Percentiles rank a stretch among this genome's conserved stretches.
Evolutionary conservation across 2,329 filamentous ascomycete genomes (phyloP).

Genomic region (Colletotrichum liaoningense): DNA sequence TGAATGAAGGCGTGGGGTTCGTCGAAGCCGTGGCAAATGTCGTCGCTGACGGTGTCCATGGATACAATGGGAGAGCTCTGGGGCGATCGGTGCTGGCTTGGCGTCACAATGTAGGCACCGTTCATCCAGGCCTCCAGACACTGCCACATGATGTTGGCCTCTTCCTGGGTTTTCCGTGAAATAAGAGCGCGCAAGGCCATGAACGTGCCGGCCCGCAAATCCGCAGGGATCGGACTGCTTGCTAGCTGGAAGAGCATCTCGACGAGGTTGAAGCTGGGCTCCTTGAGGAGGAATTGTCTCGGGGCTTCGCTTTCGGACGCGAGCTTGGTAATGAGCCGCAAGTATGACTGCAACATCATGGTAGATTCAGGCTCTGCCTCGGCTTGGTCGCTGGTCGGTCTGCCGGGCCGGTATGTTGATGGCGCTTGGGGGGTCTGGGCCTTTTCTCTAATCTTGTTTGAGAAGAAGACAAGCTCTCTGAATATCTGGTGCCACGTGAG

Average conservation of each 20-base stretch:
- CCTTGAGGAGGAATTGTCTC: slow-evolving; percentile 78
- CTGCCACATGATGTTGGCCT: slow-evolving; percentile 82
- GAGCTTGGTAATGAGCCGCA: slow-evolving; percentile 87
- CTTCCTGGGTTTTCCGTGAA: slow-evolving; percentile 75
- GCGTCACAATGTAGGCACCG: slow-evolving; percentile 60
- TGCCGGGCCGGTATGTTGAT: slow-evolving; percentile 64
- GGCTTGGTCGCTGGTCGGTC: slow-evolving; percentile 73
- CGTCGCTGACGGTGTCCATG: slow-evolving; percentile 76
- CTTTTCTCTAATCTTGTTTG: slow-evolving; percentile 80
- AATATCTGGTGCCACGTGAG: slow-evolving; percentile 96
- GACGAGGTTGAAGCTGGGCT: slow-evolving; percentile 74
- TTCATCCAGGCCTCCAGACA: slow-evolving; percentile 84
- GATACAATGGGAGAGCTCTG: slow-evolving; percentile 47
- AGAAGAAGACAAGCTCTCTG: slow-evolving; percentile 87
- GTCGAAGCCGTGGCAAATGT: slow-evolving; percentile 83
- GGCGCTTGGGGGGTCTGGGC: slow-evolving; percentile 66
- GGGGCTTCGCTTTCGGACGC: slow-evolving; percentile 79
- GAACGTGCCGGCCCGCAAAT: slow-evolving; percentile 87
- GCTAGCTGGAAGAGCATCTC: slow-evolving; percentile 83
- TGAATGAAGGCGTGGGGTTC: slow-evolving; percentile 87
- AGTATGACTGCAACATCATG: slow-evolving; percentile 96
- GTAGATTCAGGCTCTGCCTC: slow-evolving; percentile 90
- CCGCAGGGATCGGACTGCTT: slow-evolving; percentile 79
- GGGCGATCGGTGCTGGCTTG: slow-evolving; percentile 42
- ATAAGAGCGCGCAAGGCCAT: slow-evolving; percentile 81